Evolutionary conservation across 768 basidiomycete genomes (phyloP).

Genomic region (Lepiota brunneoincarnata): DNA sequence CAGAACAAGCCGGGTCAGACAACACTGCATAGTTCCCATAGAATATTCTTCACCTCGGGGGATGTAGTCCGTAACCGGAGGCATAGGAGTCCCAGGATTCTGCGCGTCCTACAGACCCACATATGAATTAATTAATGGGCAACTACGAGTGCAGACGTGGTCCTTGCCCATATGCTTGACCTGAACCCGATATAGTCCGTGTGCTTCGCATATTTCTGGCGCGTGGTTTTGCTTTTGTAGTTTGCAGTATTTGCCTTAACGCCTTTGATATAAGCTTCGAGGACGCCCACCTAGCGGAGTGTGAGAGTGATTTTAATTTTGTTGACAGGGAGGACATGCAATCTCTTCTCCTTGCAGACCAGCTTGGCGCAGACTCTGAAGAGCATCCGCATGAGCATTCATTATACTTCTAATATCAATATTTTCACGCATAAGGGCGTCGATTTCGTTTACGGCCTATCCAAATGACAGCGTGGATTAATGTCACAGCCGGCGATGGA

Average conservation of each 20-base stretch:
- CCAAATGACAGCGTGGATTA: conserved; percentile 5
- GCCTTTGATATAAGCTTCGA: conserved; percentile 48
- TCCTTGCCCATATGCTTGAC: conserved; percentile 63
- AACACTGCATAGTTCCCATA: neutral
- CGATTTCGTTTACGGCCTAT: conserved; percentile 59
- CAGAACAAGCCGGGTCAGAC: neutral
- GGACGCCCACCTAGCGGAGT: conserved; percentile 44
- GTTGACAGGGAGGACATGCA: conserved; percentile 35
- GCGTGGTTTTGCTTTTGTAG: conserved; percentile 60
- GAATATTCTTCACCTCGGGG: conserved; percentile 48
- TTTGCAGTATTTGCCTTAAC: conserved; percentile 39
- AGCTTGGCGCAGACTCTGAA: conserved; percentile 56
- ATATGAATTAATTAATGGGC: conserved; percentile 5
- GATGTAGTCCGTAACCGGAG: conserved; percentile 73
- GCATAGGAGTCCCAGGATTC: conserved; percentile 66
- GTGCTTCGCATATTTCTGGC: conserved; percentile 75
- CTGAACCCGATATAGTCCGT: conserved; percentile 61
- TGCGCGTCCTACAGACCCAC: conserved; percentile 52
- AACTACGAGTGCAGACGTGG: neutral
- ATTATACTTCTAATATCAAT: conserved; percentile 68
- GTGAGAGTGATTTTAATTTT: neutral
- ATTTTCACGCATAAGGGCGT: conserved; percentile 63
- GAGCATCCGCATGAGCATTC: conserved; percentile 46
- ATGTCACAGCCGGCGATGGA: neutral
- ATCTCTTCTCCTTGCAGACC: conserved; percentile 57